phyloP scores from a whole-genome alignment of 495 filamentous ascomycete species.

The Letharia columbiana region DNA sequence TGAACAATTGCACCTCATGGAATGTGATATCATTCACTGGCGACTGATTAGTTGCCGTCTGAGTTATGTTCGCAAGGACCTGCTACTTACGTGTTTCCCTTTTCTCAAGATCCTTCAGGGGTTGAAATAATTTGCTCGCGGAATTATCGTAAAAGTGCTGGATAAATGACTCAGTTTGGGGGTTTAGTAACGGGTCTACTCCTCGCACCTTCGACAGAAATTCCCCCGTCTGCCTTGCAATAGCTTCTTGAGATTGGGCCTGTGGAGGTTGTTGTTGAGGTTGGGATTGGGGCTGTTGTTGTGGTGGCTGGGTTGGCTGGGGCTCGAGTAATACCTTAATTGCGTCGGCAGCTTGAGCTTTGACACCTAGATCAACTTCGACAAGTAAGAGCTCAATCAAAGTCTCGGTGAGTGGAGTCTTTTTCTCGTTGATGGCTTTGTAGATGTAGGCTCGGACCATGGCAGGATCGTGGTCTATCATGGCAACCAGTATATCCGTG shows the following conservation, averaged over 20 bases:
- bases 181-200: conserved; percentile 40
- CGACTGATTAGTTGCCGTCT: neutral
- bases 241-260: conserved; percentile 45
- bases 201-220: conserved; percentile 54
- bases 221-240: conserved; percentile 61
- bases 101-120: conserved; percentile 71
- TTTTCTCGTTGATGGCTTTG: conserved; percentile 78
- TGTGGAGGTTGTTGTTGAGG: neutral
- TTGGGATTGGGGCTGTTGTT: conserved; percentile 24
- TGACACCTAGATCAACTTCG: conserved; percentile 87
- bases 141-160: conserved; percentile 85
- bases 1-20: conserved; percentile 78
- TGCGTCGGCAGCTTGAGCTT: conserved; percentile 91
- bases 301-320: conserved; percentile 37
- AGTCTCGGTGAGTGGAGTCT: conserved; percentile 82
- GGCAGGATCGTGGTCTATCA: conserved; percentile 90
- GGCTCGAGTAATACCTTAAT: conserved; percentile 91
- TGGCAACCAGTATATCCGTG: conserved; percentile 84
- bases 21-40: conserved; percentile 56
- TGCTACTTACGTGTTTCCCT: conserved; percentile 46
- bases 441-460: conserved; percentile 93
- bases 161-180: conserved; percentile 79
- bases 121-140: conserved; percentile 76
- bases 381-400: conserved; percentile 86
- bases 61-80: neutral